A percentile compares a stretch with the other conserved stretches of the same genome.
These are phyloP conservation scores for Coemansia sp. DNA, from an alignment of 192 early-diverging fungal species.

Conservation along the genomic window DNA sequence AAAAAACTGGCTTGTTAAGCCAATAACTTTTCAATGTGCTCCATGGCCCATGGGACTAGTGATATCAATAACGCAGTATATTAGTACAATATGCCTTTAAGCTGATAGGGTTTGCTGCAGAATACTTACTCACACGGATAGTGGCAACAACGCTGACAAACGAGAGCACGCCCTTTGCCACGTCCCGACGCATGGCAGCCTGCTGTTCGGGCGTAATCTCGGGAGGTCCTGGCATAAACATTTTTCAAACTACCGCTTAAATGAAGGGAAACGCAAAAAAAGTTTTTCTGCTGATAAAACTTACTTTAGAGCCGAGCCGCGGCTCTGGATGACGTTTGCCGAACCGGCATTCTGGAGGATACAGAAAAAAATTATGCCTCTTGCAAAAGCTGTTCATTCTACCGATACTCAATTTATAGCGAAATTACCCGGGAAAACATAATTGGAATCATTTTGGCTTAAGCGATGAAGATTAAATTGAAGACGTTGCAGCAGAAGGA, in stretches of 20 bases:
- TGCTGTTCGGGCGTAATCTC: slow-evolving; percentile 51
- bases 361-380: background rate
- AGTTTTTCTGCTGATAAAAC: background rate
- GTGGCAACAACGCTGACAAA: slow-evolving; percentile 45
- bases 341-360: background rate
- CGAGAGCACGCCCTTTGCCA: slow-evolving; percentile 38
- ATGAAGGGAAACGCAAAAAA: background rate
- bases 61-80: background rate
- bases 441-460: no score
- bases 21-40: slow-evolving; percentile 46
- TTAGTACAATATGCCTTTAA: background rate
- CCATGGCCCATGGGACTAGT: slow-evolving; percentile 52
- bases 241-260: slow-evolving; percentile 4
- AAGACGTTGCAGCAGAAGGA: slow-evolving; percentile 89
- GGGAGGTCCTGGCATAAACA: slow-evolving; percentile 54
- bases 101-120: background rate
- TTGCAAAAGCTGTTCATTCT: no score
- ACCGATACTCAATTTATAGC: no score
- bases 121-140: slow-evolving; percentile 43
- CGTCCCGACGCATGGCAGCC: slow-evolving; percentile 44
- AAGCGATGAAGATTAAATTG: slow-evolving; percentile 71
- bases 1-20: slow-evolving; percentile 26
- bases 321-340: background rate
- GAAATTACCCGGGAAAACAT: no score
- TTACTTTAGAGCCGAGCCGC: slow-evolving; percentile 1